phyloP scores from a whole-genome alignment of 352 stramenopile species.

The Saprolegnia diclina region DNA sequence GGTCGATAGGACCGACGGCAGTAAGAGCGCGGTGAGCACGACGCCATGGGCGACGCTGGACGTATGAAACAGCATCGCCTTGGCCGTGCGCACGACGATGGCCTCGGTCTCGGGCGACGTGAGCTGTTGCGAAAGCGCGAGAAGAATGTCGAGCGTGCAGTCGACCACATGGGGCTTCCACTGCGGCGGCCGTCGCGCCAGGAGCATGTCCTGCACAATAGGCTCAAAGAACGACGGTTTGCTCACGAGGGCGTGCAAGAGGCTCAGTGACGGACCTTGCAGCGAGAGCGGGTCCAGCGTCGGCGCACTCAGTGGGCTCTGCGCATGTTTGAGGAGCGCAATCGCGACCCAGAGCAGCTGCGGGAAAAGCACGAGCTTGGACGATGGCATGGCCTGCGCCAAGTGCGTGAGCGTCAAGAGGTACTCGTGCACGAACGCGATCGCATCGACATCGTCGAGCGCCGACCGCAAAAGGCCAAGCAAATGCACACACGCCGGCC shows the following conservation, averaged over 20 bases:
- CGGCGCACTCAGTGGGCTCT: background rate
- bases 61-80: background rate
- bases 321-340: constrained; percentile 57
- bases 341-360: constrained; percentile 70
- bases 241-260: constrained; percentile 5
- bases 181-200: background rate
- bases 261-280: background rate
- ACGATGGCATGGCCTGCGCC: constrained; percentile 41
- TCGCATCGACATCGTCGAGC: constrained; percentile 36
- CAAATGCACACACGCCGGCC: constrained; percentile 52
- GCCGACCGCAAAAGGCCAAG: constrained; percentile 46
- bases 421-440: constrained; percentile 39
- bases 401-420: constrained; percentile 39
- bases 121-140: constrained; percentile 4
- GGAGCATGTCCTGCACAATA: constrained; percentile 21
- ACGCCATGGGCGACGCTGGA: constrained; percentile 4
- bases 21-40: constrained; percentile 15
- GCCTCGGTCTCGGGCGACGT: background rate
- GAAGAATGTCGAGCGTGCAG: constrained; percentile 2
- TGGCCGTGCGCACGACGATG: background rate
- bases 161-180: background rate
- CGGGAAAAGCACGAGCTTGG: constrained; percentile 59
- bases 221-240: constrained; percentile 15
- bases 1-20: background rate
- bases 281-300: background rate